These are phyloP conservation scores for Clonostachys rosea DNA, from an alignment of 2,329 filamentous ascomycete genomes.

Conservation along the genomic window DNA sequence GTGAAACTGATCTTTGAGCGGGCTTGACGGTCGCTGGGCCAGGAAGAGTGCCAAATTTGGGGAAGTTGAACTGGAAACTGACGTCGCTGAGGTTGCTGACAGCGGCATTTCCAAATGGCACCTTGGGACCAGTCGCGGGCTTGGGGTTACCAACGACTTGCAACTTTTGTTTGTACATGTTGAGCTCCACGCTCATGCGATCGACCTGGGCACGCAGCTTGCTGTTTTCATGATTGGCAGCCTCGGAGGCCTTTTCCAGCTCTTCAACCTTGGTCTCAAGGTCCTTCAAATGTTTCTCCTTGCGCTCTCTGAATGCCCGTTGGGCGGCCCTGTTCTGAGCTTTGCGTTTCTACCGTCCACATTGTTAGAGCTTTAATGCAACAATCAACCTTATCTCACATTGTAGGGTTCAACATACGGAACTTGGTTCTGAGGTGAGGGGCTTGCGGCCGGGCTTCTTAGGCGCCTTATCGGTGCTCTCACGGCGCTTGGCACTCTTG, in stretches of 20 bases:
- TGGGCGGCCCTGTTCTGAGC: conserved; percentile 93
- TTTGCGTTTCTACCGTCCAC: conserved; percentile 71
- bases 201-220: conserved; percentile 84
- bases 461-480: conserved; percentile 77
- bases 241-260: conserved; percentile 77
- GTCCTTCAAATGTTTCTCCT: conserved; percentile 86
- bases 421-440: conserved; percentile 89
- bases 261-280: conserved; percentile 75
- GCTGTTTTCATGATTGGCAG: conserved; percentile 80
- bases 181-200: conserved; percentile 77
- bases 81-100: conserved; percentile 63
- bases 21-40: conserved; percentile 16
- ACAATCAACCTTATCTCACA: neutral
- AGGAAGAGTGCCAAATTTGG: conserved; percentile 78
- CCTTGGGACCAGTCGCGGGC: conserved; percentile 30
- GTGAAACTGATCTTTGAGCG: conserved; percentile 15
- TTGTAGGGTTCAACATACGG: conserved; percentile 57
- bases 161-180: conserved; percentile 85
- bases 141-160: conserved; percentile 45
- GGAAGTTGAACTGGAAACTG: conserved; percentile 94
- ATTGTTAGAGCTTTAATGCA: neutral
- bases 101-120: conserved; percentile 36
- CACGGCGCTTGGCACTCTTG: conserved; percentile 63
- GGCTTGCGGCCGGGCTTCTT: conserved; percentile 98
- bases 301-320: conserved; percentile 88